Conservation (phyloP, 2,329 filamentous ascomycete species). For the Colletotrichum chrysophilum region DNA sequence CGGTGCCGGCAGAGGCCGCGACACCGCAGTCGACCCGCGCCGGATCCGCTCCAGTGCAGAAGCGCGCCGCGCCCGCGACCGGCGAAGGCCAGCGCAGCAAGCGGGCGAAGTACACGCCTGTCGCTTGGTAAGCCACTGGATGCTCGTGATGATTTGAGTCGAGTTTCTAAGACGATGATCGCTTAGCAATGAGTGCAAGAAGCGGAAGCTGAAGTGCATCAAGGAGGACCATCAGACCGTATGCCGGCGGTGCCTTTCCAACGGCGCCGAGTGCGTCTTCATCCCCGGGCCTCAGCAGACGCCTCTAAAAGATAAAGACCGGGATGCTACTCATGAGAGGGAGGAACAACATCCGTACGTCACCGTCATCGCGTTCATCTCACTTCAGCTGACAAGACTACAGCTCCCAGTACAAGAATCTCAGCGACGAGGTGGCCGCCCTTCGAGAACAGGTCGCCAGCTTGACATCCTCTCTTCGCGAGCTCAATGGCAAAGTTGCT, state of each 20-base stretch:
- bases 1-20: neutral
- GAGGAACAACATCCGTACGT: constrained; percentile 24
- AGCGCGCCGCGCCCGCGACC: constrained; percentile 7
- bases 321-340: constrained; percentile 25
- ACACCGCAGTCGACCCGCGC: neutral
- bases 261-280: constrained; percentile 31
- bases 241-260: constrained; percentile 35
- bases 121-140: constrained; percentile 36
- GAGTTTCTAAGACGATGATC: neutral
- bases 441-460: constrained; percentile 34
- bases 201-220: constrained; percentile 45
- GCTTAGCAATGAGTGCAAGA: constrained; percentile 42
- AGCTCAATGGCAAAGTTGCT: constrained; percentile 28
- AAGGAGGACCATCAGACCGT: constrained; percentile 24
- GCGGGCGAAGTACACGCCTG: constrained; percentile 41
- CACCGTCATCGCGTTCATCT: neutral
- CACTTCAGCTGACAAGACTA: neutral
- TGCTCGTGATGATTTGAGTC: neutral
- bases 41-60: constrained; percentile 6
- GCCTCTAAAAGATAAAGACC: neutral
- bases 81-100: constrained; percentile 25
- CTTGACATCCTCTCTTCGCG: constrained; percentile 30
- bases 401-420: constrained; percentile 17
- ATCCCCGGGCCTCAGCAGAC: constrained; percentile 21
- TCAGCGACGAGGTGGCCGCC: constrained; percentile 32